Conservation (phyloP, 148 eudicot species). For the Camellia granthamiana region DNA sequence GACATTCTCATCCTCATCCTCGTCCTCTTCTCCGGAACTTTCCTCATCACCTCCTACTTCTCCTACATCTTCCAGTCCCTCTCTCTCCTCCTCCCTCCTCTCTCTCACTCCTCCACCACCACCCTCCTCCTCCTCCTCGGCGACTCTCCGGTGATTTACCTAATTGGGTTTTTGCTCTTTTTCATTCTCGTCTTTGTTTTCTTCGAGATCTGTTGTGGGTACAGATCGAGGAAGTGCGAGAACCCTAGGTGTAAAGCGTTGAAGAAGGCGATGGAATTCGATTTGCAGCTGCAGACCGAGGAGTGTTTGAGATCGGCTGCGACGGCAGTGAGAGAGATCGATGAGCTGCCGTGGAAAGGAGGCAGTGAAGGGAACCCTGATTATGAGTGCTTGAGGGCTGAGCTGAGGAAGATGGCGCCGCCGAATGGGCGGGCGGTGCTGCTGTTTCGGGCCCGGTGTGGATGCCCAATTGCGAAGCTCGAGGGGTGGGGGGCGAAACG, state of each 20-base stretch:
- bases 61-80: constrained; percentile 67
- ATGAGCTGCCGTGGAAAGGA: constrained; percentile 89
- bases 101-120: constrained; percentile 16
- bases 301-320: constrained; percentile 43
- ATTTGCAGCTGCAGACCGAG: constrained; percentile 77
- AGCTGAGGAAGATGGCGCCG: constrained; percentile 92
- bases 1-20: constrained; percentile 77
- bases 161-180: constrained; percentile 21
- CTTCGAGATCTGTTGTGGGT: constrained; percentile 37
- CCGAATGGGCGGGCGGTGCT: constrained; percentile 81
- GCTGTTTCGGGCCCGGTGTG: constrained; percentile 74
- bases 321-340: constrained; percentile 39
- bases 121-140: constrained; percentile 11
- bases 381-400: constrained; percentile 78
- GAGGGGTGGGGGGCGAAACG: constrained; percentile 77
- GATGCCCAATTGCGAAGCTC: constrained; percentile 79
- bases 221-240: constrained; percentile 48
- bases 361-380: constrained; percentile 73
- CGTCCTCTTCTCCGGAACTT: constrained; percentile 70
- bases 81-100: constrained; percentile 62
- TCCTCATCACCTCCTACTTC: constrained; percentile 71
- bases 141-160: constrained; percentile 17
- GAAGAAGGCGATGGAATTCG: constrained; percentile 82
- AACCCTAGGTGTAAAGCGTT: constrained; percentile 60
- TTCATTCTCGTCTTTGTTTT: constrained; percentile 12